Evolutionary conservation across 2,329 filamentous ascomycete species (phyloP).

Genomic region (Penicillium polonicum): DNA sequence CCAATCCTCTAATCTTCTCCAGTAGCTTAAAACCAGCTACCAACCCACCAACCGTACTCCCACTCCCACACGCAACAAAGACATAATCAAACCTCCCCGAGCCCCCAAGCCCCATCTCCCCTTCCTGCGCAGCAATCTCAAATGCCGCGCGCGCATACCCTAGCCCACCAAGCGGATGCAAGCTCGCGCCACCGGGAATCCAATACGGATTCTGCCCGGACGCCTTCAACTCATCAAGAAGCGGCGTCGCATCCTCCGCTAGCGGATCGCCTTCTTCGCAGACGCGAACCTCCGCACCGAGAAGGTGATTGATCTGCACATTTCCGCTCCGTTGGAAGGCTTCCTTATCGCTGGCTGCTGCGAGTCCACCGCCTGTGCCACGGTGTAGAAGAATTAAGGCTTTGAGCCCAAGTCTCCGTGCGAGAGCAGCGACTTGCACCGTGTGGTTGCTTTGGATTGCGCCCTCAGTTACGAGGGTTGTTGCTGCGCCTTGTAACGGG

Average conservation of each 20-base stretch:
- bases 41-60: slow-evolving; percentile 36
- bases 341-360: slow-evolving; percentile 15
- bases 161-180: slow-evolving; percentile 35
- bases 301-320: slow-evolving; percentile 30
- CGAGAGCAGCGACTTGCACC: slow-evolving; percentile 35
- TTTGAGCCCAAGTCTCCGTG: slow-evolving; percentile 28
- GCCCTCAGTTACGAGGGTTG: slow-evolving; percentile 38
- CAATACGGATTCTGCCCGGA: slow-evolving; percentile 30
- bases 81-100: slow-evolving; percentile 33
- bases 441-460: slow-evolving; percentile 41
- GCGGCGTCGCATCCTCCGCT: slow-evolving; percentile 16
- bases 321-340: slow-evolving; percentile 29
- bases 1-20: slow-evolving; percentile 20
- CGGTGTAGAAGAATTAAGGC: slow-evolving; percentile 30
- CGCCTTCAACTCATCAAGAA: slow-evolving; percentile 26
- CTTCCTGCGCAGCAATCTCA: slow-evolving; percentile 34
- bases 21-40: slow-evolving; percentile 37
- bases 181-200: slow-evolving; percentile 38
- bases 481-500: slow-evolving; percentile 18
- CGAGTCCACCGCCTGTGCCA: slow-evolving; percentile 29
- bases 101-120: slow-evolving; percentile 15
- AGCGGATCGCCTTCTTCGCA: slow-evolving; percentile 56
- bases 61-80: slow-evolving; percentile 40
- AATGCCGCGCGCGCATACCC: slow-evolving; percentile 36
- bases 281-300: slow-evolving; percentile 48